Evolutionary conservation across 2,329 filamentous ascomycete species (phyloP).

Genomic region (Aspergillus sp.): DNA sequence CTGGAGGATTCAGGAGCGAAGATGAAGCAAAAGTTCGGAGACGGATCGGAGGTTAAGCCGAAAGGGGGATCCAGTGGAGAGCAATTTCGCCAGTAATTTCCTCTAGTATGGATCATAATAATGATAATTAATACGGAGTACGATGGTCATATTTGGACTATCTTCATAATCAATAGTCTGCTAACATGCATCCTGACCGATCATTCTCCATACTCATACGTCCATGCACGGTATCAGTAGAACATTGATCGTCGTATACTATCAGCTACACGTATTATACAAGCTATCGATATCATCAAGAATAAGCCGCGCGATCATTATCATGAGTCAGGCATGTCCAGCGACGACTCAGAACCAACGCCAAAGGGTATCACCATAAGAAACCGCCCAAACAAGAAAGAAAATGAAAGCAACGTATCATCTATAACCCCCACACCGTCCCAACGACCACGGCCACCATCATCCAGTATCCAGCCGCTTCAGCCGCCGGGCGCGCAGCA

Average conservation of each 20-base stretch:
- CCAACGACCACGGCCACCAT: conserved; percentile 38
- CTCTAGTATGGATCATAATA: too few relatives aligned
- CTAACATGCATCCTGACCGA: too few relatives aligned
- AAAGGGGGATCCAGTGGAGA: not conserved
- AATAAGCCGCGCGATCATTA: not conserved
- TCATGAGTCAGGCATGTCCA: too few relatives aligned
- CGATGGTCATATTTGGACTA: too few relatives aligned
- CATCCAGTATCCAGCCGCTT: conserved; percentile 43
- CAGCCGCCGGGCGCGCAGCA: conserved; percentile 22
- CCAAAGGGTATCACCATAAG: not conserved
- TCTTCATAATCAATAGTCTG: too few relatives aligned
- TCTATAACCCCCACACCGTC: conserved; percentile 32
- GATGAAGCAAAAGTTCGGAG: not conserved
- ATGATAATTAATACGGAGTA: too few relatives aligned
- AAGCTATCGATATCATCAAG: not conserved
- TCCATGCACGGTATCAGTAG: too few relatives aligned
- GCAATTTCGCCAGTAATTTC: not conserved
- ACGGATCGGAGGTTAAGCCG: not conserved
- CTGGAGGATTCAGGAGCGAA: not conserved
- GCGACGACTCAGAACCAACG: too few relatives aligned
- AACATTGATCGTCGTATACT: too few relatives aligned
- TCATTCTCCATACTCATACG: too few relatives aligned
- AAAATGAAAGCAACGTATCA: not conserved
- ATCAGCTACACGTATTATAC: too few relatives aligned
- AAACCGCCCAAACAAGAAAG: not conserved